Conservation (phyloP, 345 rosid genomes). For the Excoecaria cochinchinensis region DNA sequence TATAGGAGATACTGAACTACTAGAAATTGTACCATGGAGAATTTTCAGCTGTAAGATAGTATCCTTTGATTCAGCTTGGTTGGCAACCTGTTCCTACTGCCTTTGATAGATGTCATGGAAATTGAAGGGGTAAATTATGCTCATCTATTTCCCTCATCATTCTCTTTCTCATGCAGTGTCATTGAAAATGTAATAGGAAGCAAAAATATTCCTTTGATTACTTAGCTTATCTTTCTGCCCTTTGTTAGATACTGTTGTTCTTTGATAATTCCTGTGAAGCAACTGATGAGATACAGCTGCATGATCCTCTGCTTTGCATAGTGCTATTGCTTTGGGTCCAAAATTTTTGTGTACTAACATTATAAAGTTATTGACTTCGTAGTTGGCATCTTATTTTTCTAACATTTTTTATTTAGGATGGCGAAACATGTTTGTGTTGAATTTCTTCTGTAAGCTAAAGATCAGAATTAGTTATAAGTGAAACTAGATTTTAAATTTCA, state of each 20-base stretch:
- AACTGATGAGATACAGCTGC: background rate
- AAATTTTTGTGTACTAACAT: background rate
- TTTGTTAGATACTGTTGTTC: background rate
- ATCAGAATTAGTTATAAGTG: background rate
- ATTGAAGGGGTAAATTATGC: conserved; percentile 27
- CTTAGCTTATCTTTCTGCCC: background rate
- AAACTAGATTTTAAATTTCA: background rate
- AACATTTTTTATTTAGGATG: background rate
- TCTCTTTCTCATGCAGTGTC: conserved; percentile 9
- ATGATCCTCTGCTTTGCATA: conserved; percentile 3
- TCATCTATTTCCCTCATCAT: conserved; percentile 14
- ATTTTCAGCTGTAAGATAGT: conserved; percentile 19
- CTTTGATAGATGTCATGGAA: conserved; percentile 17
- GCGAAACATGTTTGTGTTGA: background rate
- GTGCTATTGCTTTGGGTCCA: background rate
- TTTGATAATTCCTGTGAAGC: conserved; percentile 1
- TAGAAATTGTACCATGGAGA: conserved; percentile 13
- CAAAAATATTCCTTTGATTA: background rate
- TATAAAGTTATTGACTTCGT: background rate
- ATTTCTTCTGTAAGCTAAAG: background rate
- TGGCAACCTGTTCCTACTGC: conserved; percentile 22
- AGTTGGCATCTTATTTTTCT: background rate
- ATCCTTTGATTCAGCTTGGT: conserved; percentile 15
- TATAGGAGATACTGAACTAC: conserved; percentile 41
- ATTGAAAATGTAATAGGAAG: conserved; percentile 11